These are phyloP conservation scores for Cornus controversa DNA, from an alignment of 148 eudicot genomes.

Conservation along the genomic window DNA sequence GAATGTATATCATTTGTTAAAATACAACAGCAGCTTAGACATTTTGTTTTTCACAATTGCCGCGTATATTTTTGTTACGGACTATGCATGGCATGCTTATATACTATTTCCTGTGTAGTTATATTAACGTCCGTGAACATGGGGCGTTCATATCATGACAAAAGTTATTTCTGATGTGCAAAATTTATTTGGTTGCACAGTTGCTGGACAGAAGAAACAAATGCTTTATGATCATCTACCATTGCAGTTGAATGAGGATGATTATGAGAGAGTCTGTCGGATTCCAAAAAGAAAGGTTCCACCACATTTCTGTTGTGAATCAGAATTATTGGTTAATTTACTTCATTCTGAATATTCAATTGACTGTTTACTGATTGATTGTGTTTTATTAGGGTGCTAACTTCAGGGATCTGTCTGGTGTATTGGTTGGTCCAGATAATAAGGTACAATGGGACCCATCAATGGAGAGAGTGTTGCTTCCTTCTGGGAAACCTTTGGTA, in stretches of 20 bases:
- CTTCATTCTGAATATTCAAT: not conserved
- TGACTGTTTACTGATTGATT: not conserved
- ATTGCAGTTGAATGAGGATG: constrained; percentile 33
- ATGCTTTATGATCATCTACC: constrained; percentile 37
- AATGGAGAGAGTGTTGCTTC: constrained; percentile 14
- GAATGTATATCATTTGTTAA: no score
- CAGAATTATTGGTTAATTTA: not conserved
- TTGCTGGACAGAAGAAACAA: constrained; percentile 5
- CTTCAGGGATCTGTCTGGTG: constrained; percentile 24
- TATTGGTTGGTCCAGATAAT: constrained; percentile 16
- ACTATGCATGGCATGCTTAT: no score
- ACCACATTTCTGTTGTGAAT: not conserved
- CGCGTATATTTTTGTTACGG: no score
- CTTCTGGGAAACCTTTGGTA: constrained; percentile 31
- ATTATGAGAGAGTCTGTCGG: constrained; percentile 31
- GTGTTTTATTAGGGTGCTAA: constrained; percentile 24
- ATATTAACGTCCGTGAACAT: not conserved
- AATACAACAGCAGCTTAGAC: no score
- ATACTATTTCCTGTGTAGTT: not conserved
- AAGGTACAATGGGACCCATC: constrained; percentile 20
- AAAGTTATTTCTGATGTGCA: not conserved
- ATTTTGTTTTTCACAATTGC: no score
- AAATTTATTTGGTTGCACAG: not conserved
- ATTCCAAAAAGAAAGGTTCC: constrained; percentile 33
- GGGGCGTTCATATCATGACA: no score